Conservation (phyloP, 75 land plant genomes). For the Cryptomeria japonica region DNA sequence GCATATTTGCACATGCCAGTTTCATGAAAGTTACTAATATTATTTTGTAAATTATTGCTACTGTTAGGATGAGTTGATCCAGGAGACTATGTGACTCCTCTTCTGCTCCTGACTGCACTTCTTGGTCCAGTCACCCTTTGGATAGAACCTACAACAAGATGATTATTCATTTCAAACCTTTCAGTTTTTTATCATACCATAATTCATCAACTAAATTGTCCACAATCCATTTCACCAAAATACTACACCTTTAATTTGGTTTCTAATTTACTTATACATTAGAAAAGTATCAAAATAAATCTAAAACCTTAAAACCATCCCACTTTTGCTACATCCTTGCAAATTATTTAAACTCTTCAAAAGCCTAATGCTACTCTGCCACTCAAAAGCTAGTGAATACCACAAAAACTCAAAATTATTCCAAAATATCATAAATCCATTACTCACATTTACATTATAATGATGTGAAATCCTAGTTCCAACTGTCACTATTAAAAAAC, state of each 20-base stretch:
- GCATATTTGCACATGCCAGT: not conserved
- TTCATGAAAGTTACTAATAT: not conserved
- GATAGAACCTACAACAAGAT: conserved; percentile 5
- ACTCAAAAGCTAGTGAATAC: not conserved
- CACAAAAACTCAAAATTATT: not conserved
- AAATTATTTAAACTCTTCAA: not conserved
- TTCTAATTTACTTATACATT: not conserved
- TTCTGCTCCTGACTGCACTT: conserved; percentile 9
- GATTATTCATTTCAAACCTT: not conserved
- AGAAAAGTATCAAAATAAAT: not conserved
- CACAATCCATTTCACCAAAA: not conserved
- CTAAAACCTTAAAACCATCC: not conserved
- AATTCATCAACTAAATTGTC: not conserved
- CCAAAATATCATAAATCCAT: not conserved
- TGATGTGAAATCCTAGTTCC: not conserved
- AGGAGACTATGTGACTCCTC: not conserved
- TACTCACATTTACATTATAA: not conserved
- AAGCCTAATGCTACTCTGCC: not conserved
- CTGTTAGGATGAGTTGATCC: not conserved
- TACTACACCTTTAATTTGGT: not conserved
- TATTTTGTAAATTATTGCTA: not conserved
- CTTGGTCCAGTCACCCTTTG: conserved; percentile 11
- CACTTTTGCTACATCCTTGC: not conserved
- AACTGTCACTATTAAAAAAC: not conserved
- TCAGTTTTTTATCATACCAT: not conserved